A percentile compares a stretch with the other conserved stretches of the same genome.
Evolutionary conservation across 1,284 basidiomycete genomes (phyloP).

Genomic region (Boletus mariae): DNA sequence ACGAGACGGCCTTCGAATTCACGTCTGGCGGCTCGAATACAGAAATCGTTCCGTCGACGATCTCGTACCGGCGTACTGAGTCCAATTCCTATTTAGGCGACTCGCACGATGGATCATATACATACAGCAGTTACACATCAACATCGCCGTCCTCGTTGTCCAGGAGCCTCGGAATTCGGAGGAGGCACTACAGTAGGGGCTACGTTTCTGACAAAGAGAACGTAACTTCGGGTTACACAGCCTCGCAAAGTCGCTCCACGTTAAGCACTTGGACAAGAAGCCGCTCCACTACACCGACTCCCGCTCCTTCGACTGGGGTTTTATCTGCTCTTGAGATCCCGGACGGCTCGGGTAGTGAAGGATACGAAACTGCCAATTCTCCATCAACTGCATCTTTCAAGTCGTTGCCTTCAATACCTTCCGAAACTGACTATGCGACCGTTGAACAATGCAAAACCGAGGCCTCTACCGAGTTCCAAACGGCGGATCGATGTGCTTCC

Average conservation of each 20-base stretch:
- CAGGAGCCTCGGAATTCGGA: constrained; percentile 55
- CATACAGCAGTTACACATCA: constrained; percentile 29
- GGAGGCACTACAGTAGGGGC: constrained; percentile 44
- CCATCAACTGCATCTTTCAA: constrained; percentile 44
- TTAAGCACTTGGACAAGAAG: constrained; percentile 36
- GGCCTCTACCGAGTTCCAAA: constrained; percentile 49
- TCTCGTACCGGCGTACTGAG: constrained; percentile 52
- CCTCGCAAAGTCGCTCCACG: constrained; percentile 33
- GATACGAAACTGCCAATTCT: constrained; percentile 33
- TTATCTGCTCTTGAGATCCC: constrained; percentile 32
- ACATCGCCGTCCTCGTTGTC: constrained; percentile 43
- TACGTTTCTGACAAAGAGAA: constrained; percentile 57
- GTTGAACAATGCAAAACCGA: constrained; percentile 44
- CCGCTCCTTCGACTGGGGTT: constrained; percentile 23
- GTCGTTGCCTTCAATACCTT: constrained; percentile 51
- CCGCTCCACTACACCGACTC: constrained; percentile 30
- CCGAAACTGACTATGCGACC: constrained; percentile 48
- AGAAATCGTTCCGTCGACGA: constrained; percentile 46
- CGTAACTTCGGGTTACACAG: constrained; percentile 23
- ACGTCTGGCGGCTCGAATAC: constrained; percentile 42
- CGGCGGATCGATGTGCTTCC: constrained; percentile 37
- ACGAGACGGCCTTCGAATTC: constrained; percentile 38
- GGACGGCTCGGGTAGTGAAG: constrained; percentile 33
- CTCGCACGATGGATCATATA: constrained; percentile 45
- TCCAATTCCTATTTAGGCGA: constrained; percentile 57